These are phyloP conservation scores for Camelina laxa DNA, from an alignment of 345 rosid species.

Conservation along the genomic window DNA sequence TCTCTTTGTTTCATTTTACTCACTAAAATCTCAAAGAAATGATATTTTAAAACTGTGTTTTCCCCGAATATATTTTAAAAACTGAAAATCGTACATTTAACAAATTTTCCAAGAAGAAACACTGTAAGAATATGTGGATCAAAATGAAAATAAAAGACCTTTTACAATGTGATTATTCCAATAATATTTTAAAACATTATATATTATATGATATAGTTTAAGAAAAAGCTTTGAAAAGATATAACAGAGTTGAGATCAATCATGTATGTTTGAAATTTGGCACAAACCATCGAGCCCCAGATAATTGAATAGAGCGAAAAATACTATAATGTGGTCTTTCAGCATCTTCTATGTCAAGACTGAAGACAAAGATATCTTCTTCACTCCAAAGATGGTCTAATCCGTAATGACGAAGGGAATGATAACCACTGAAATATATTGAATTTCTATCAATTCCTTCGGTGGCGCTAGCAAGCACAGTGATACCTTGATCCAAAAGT, in stretches of 20 bases:
- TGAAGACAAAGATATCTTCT: neutral
- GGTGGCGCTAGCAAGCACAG: neutral
- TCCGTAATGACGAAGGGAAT: neutral
- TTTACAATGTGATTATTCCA: neutral
- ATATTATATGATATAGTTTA: neutral
- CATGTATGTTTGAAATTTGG: neutral
- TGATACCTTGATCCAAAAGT: constrained; percentile 15
- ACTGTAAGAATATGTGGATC: too few species aligned
- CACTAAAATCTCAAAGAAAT: too few species aligned
- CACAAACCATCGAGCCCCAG: constrained; percentile 23
- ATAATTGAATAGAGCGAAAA: neutral
- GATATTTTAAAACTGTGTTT: too few species aligned
- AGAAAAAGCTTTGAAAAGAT: neutral
- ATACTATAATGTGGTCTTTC: constrained; percentile 17
- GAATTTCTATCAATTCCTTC: neutral
- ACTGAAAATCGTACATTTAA: too few species aligned
- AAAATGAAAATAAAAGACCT: too few species aligned
- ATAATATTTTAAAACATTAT: neutral
- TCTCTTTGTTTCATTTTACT: too few species aligned
- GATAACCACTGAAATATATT: neutral
- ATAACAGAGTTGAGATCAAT: neutral
- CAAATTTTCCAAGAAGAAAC: too few species aligned
- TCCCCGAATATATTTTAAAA: too few species aligned
- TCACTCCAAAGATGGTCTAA: neutral
- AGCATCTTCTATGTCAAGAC: neutral